These are phyloP conservation scores for Leishmania major DNA, from an alignment of 208 protist species.

Conservation along the genomic window DNA sequence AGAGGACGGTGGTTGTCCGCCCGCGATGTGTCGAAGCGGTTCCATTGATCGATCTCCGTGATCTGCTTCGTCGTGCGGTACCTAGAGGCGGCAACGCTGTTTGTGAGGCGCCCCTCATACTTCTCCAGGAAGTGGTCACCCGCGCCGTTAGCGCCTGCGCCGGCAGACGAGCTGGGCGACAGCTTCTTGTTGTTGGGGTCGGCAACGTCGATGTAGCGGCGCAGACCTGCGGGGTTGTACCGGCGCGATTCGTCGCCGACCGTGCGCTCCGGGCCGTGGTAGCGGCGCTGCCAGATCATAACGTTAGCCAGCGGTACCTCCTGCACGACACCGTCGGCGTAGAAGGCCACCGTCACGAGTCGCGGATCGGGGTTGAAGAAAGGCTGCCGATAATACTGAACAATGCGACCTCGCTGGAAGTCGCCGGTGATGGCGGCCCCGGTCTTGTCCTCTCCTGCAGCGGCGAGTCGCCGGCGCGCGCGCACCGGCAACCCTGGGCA, in stretches of 20 bases:
- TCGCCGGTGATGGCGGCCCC: slow-evolving; percentile 39
- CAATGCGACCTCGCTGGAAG: slow-evolving; percentile 72
- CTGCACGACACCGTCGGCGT: slow-evolving; percentile 55
- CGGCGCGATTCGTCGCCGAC: slow-evolving; percentile 75
- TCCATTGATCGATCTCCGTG: slow-evolving; percentile 88
- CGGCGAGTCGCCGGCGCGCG: slow-evolving; percentile 55
- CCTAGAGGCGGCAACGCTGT: slow-evolving; percentile 14
- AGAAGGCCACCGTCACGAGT: slow-evolving; percentile 73
- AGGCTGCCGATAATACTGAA: slow-evolving; percentile 69
- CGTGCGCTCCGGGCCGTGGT: slow-evolving; percentile 87
- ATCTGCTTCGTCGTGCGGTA: slow-evolving; percentile 88
- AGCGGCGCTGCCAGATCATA: slow-evolving; percentile 86
- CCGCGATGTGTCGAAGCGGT: slow-evolving; percentile 58
- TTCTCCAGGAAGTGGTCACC: slow-evolving; percentile 88
- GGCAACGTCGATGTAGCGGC: slow-evolving; percentile 84
- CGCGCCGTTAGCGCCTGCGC: slow-evolving; percentile 2
- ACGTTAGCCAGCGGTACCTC: slow-evolving; percentile 73
- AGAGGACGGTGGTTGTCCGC: slow-evolving; percentile 90
- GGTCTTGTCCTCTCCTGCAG: background rate
- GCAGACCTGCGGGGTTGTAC: slow-evolving; percentile 56
- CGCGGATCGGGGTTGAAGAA: slow-evolving; percentile 90
- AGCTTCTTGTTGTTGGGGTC: slow-evolving; percentile 75
- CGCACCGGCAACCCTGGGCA: slow-evolving; percentile 68
- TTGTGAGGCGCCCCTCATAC: slow-evolving; percentile 50
- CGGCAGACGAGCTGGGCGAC: background rate